Percentiles rank a stretch among this genome's conserved stretches.
Conservation (phyloP, 164 flowering plant species). For the grape (Vitis vinifera) region DNA sequence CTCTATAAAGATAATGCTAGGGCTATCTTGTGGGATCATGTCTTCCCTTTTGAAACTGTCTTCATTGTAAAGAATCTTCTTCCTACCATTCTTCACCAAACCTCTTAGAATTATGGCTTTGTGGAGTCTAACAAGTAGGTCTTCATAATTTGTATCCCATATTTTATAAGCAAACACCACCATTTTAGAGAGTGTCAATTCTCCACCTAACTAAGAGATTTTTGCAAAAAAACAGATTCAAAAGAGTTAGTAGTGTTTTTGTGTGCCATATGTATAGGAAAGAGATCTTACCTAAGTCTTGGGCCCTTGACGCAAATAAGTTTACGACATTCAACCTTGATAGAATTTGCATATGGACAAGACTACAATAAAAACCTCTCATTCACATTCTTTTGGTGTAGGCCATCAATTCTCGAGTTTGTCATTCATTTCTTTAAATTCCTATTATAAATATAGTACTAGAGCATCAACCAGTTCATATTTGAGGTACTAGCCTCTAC, state of each 20-base stretch:
- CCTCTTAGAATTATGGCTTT: constrained; percentile 61
- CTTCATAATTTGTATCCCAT: constrained; percentile 77
- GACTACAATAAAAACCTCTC: constrained; percentile 80
- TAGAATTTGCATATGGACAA: constrained; percentile 54
- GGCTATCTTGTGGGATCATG: constrained; percentile 47
- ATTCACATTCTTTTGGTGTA: constrained; percentile 68
- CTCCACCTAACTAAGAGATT: constrained; percentile 75
- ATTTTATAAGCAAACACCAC: constrained; percentile 62
- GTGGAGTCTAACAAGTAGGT: constrained; percentile 58
- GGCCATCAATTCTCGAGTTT: constrained; percentile 54
- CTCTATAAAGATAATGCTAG: constrained; percentile 31
- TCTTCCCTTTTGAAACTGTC: constrained; percentile 54
- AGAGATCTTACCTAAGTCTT: constrained; percentile 56
- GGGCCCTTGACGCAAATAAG: constrained; percentile 69
- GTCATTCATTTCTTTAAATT: constrained; percentile 10
- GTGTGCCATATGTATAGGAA: background rate
- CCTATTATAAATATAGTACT: too few species aligned
- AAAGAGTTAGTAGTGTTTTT: background rate
- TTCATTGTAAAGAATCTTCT: constrained; percentile 39
- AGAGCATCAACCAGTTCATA: background rate
- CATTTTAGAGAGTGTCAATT: constrained; percentile 54
- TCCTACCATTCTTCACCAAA: constrained; percentile 52
- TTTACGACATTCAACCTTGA: constrained; percentile 73
- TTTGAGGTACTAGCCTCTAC: background rate
- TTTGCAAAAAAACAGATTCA: constrained; percentile 28